Conservation (phyloP, 2,329 filamentous ascomycete genomes). For the Pezizomycotina sp. region DNA sequence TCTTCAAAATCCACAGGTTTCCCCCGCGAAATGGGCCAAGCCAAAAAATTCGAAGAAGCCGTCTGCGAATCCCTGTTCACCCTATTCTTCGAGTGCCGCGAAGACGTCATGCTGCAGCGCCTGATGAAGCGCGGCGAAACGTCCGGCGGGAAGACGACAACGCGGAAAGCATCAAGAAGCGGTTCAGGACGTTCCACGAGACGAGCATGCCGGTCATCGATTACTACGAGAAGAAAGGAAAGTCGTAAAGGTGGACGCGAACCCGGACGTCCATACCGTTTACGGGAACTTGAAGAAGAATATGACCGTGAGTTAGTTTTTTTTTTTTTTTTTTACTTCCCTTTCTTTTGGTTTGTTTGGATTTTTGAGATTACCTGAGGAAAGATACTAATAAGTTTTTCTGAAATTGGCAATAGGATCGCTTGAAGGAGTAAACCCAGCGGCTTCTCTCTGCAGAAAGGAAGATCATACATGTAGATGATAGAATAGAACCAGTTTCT, state of each 20-base stretch:
- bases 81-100: constrained; percentile 86
- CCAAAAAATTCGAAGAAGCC: constrained; percentile 74
- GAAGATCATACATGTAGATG: neutral
- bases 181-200: constrained; percentile 84
- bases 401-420: no score
- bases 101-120: constrained; percentile 69
- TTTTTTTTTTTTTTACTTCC: constrained; percentile 1
- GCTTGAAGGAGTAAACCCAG: no score
- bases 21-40: constrained; percentile 94
- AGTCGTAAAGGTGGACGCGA: constrained; percentile 66
- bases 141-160: constrained; percentile 88
- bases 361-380: neutral
- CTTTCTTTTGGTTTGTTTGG: neutral
- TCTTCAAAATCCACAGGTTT: constrained; percentile 53
- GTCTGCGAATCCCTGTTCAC: constrained; percentile 75
- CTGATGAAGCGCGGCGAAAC: constrained; percentile 84
- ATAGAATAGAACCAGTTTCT: neutral
- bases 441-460: no score
- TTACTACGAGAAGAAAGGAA: constrained; percentile 57
- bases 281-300: constrained; percentile 38
- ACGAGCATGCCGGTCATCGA: constrained; percentile 96
- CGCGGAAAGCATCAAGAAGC: constrained; percentile 85
- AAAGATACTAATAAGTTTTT: neutral
- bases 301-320: constrained; percentile 6
- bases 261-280: constrained; percentile 47